Conservation (phyloP, 371 early-diverging fungal genomes). For the Rhizopus delemar region DNA sequence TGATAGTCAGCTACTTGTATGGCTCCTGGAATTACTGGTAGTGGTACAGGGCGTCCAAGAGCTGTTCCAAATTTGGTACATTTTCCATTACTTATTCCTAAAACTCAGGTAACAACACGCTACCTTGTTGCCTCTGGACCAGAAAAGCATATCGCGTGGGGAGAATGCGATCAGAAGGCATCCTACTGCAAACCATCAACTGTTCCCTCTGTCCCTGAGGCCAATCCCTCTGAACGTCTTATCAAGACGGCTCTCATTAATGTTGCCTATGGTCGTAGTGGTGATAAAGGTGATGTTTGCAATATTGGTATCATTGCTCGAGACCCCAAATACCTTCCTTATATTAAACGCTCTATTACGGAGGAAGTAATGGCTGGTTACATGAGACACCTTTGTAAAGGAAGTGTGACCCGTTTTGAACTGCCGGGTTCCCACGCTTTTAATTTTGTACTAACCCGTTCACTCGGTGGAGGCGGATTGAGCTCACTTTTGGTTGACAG, state of each 20-base stretch:
- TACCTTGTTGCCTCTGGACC: slow-evolving; percentile 45
- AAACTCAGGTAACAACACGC: slow-evolving; percentile 46
- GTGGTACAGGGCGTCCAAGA: slow-evolving; percentile 65
- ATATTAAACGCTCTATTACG: slow-evolving; percentile 43
- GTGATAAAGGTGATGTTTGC: slow-evolving; percentile 76
- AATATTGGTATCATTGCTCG: slow-evolving; percentile 74
- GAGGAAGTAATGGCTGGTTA: slow-evolving; percentile 55
- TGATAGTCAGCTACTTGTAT: slow-evolving; percentile 69
- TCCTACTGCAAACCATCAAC: slow-evolving; percentile 24
- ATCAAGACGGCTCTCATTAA: slow-evolving; percentile 60
- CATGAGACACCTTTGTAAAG: slow-evolving; percentile 67
- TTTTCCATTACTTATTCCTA: slow-evolving; percentile 65
- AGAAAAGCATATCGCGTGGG: slow-evolving; percentile 32
- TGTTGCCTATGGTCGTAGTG: slow-evolving; percentile 71
- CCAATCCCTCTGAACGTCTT: slow-evolving; percentile 19
- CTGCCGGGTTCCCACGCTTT: slow-evolving; percentile 65
- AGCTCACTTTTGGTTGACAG: slow-evolving; percentile 68
- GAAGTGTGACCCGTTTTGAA: slow-evolving; percentile 65
- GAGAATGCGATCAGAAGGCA: slow-evolving; percentile 30
- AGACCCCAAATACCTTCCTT: slow-evolving; percentile 60
- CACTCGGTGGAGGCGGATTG: slow-evolving; percentile 74
- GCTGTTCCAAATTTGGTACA: slow-evolving; percentile 69
- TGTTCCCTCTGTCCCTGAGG: slow-evolving; percentile 34
- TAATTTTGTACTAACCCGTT: slow-evolving; percentile 72
- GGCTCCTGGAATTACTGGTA: slow-evolving; percentile 74